Base-by-base conservation (phyloP, 2,329 filamentous ascomycete genomes). In the Fusarium cicatricum region DNA sequence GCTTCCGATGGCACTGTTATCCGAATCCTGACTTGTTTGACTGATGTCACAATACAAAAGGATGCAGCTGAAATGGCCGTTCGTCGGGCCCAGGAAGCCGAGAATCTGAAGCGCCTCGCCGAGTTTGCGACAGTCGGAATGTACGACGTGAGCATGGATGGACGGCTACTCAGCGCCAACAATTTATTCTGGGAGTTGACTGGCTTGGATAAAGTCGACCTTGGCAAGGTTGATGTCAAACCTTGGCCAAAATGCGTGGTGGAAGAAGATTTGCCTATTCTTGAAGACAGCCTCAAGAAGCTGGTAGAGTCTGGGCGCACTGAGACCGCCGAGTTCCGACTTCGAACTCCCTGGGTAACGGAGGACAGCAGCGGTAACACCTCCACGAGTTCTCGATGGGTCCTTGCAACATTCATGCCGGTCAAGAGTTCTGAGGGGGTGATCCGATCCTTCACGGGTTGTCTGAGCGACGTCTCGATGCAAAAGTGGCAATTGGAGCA, bases 101-200 rank as follows among this genome's bases (percentile, higher is more conserved):
- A 81, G 59, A 82, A 83, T 55, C 71, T 84, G 23, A 82, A 82
- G 64, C 77, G 81, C 37, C 82, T 84, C 72, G 80, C 81, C 8
- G 80, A 84, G 63, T 77, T 80, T 45, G 81, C 81, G 5, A 82
- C 81, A 0, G 81, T 84, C 11, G 81, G 81, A 46, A 80, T 84
- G 78, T 84, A 82, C 60, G 80, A 82, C 43, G 80, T 83, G 72
- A 77, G 80, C 52, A 72, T 78, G n/a, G 75, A 80, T 19, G 81
- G 81, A 11, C 76, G 77, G 3, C 68, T 84, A 8, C 68, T 82
- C 4, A 78, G 79, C 19, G 81, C 80, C 7, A 84, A 84, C 63
- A 80, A 81, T 15, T 74, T 81, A 11, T 84, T 84, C 61, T 83
- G 78, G 67, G 78, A 82, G 55, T 75, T 83, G 69, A 82, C 78